These are phyloP conservation scores for Geotrichum reessii DNA, from an alignment of 1,139 yeast species.

Conservation along the genomic window DNA sequence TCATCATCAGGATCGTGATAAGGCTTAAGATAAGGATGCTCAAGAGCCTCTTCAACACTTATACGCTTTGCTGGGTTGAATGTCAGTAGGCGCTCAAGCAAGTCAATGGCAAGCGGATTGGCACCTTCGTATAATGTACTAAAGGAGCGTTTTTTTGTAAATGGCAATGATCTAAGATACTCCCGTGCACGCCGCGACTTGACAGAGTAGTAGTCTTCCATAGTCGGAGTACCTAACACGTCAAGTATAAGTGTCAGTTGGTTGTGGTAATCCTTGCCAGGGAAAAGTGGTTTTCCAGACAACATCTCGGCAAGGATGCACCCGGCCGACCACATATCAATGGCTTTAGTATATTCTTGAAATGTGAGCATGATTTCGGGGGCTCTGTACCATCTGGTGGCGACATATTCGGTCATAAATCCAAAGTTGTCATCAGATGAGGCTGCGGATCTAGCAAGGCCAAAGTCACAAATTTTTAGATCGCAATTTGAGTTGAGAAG, in stretches of 20 bases:
- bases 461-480: conserved; percentile 90
- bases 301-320: conserved; percentile 93
- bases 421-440: conserved; percentile 58
- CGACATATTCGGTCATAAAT: conserved; percentile 92
- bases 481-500: conserved; percentile 89
- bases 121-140: conserved; percentile 47
- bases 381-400: conserved; percentile 96
- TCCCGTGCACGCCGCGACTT: conserved; percentile 82
- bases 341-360: conserved; percentile 89
- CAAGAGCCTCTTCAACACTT: conserved; percentile 72
- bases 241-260: conserved; percentile 84
- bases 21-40: conserved; percentile 71
- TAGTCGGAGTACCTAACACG: conserved; percentile 81
- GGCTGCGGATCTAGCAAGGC: conserved; percentile 66
- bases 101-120: conserved; percentile 71
- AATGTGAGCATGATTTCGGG: conserved; percentile 96
- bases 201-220: conserved; percentile 73
- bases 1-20: conserved; percentile 86
- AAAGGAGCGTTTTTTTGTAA: conserved; percentile 53
- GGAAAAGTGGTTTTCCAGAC: conserved; percentile 79
- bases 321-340: conserved; percentile 96
- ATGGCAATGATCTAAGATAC: conserved; percentile 72
- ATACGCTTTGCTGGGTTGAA: conserved; percentile 79
- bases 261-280: conserved; percentile 90
- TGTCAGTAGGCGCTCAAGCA: conserved; percentile 64